These are phyloP conservation scores for Durusdinium trenchii DNA, from an alignment of 73 alveolate genomes.

Conservation along the genomic window DNA sequence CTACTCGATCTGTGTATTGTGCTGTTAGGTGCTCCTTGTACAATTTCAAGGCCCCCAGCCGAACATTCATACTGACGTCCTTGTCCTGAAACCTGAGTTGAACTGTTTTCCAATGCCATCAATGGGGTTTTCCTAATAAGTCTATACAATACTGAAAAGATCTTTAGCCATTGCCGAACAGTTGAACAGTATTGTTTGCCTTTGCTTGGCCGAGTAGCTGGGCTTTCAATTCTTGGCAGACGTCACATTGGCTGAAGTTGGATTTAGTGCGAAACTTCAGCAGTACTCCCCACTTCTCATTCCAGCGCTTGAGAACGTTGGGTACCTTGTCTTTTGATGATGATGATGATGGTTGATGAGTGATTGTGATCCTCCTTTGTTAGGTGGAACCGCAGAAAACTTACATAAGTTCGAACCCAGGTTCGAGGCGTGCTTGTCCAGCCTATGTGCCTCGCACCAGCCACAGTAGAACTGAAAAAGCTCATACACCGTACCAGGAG, in stretches of 20 bases:
- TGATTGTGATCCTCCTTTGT: too few relatives aligned
- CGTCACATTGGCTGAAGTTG: slow-evolving; percentile 9
- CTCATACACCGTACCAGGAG: slow-evolving; percentile 35
- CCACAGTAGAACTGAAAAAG: slow-evolving; percentile 19
- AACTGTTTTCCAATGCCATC: too few relatives aligned
- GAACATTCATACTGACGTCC: not conserved
- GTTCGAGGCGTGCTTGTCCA: not conserved
- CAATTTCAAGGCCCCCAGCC: not conserved
- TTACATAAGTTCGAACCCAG: too few relatives aligned
- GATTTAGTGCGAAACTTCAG: slow-evolving; percentile 27
- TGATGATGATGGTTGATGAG: too few relatives aligned
- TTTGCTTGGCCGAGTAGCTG: not conserved
- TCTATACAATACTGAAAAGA: too few relatives aligned
- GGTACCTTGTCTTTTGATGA: too few relatives aligned
- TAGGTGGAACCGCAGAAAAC: too few relatives aligned
- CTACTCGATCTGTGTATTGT: slow-evolving; percentile 31
- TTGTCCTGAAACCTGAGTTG: slow-evolving; percentile 3
- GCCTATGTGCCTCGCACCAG: slow-evolving; percentile 29
- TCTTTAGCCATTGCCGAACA: too few relatives aligned
- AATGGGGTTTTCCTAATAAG: too few relatives aligned
- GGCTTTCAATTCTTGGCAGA: slow-evolving; percentile 27
- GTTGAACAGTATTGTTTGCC: too few relatives aligned
- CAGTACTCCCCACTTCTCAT: not conserved
- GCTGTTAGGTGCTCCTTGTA: not conserved
- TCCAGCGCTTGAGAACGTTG: slow-evolving; percentile 27